These are phyloP conservation scores for Gossypioides kirkii DNA, from an alignment of 345 rosid genomes.

Conservation along the genomic window DNA sequence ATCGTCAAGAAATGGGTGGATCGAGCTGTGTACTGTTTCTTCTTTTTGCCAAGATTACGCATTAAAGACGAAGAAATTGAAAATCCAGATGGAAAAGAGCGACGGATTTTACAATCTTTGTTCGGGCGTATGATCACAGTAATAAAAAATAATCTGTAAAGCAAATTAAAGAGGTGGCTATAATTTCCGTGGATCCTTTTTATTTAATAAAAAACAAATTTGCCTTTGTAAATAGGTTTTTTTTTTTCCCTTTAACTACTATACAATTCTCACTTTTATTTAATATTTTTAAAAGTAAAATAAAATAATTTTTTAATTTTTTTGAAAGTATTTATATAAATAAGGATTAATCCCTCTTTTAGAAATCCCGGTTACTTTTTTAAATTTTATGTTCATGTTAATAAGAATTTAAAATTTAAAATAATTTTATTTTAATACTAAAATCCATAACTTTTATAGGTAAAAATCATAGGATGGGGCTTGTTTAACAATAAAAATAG, in stretches of 20 bases:
- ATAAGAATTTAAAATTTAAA: no score
- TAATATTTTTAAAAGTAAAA: no score
- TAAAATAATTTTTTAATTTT: not conserved
- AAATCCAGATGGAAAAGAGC: not conserved
- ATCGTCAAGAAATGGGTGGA: not conserved
- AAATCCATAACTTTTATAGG: no score
- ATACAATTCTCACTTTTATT: no score
- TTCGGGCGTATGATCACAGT: not conserved
- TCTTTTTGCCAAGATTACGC: not conserved
- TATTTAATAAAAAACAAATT: not conserved
- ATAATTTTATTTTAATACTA: no score
- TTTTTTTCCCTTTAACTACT: not conserved
- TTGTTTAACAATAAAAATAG: no score
- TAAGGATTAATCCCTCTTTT: no score
- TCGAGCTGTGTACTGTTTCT: not conserved
- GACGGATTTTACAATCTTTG: constrained; percentile 5
- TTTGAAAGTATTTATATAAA: no score
- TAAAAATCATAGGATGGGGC: no score
- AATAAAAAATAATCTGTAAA: constrained; percentile 10
- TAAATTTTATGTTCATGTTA: not conserved
- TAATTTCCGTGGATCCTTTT: not conserved
- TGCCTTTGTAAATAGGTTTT: not conserved
- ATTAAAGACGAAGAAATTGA: not conserved
- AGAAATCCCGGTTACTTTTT: no score
- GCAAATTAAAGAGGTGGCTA: constrained; percentile 1